Evolutionary conservation across 2,329 filamentous ascomycete genomes (phyloP), one percentile per base, ranked within the genome.

Genomic region (Botrytis hyacinthi): DNA sequence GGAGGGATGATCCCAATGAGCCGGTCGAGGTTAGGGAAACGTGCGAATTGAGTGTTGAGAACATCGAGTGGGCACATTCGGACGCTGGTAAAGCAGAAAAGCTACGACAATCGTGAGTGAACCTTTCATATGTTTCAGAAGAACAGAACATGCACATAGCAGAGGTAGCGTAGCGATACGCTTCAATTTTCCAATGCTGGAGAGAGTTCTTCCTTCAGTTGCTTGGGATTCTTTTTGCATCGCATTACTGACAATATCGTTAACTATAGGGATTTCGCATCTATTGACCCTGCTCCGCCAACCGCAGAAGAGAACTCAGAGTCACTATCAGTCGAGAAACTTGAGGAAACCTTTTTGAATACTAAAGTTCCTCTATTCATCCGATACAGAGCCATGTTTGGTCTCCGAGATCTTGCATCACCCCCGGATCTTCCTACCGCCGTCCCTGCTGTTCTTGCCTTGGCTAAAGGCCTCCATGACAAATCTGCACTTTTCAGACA

Each of bases 381-480:
- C 81, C 91, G 96, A 81, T 99, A 99, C 84, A 91, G 96, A 80
- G 95, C 96, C 82, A 99, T 99, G 96, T 99, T 99, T 81, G 93
- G 94, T 74, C 90, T 99, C 70, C 92, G 96, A 80, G 96, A 99
- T 83, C 90, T 99, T 70, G 94, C 95, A 35, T 98, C 95, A 6
- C 96, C 96, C 26, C 95, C 95, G 16, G 92, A 97, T 80, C 90
- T 97, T 61, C 93, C 94, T 2, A 97, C 95, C 2, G 95, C 95
- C 10, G 89, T 94, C 26, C 92, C 93, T n/a, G 95, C 96, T 29
- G 89, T 99, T 71, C 88, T 92, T 62, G 93, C 95, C 18, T 88
- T 99, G 65, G 94, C 96, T 63, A 91, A 91, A 80, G 96, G 96
- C 26, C 91, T 99, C 78, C 86, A 87, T 46, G 96, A 99, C 82